Base-by-base conservation (phyloP, 371 early-diverging fungal genomes). In the Syncephalis fuscata region DNA sequence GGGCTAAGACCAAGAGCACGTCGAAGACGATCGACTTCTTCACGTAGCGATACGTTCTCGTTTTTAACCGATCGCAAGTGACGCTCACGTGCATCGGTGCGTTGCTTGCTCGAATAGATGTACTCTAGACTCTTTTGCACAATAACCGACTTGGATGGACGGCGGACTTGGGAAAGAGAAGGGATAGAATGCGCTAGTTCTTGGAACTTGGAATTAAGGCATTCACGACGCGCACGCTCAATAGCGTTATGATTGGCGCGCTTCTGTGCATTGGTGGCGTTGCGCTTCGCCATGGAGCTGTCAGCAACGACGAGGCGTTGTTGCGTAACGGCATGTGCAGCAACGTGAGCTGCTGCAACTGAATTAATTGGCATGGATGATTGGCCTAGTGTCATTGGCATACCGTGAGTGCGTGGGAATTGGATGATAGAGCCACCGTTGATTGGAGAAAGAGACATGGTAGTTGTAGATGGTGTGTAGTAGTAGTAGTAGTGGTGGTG, bases 231-330 rank as follows among this genome's bases (percentile, higher is more conserved):
- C 48, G 82, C 82, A 10, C 86, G 67, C 58, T 85, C 86, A 23
- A 82, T 67, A 11, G 83, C 83, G 54, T 85, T 85, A 58, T 85
- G 86, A 19, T 72, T 80, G 15, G 80, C 78, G 45, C 83, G 63
- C 61, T 65, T 65, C 67, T 80, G 74, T 11, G 71, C 72, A 49
- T 48, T 48, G 38, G 48, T 53, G n/a, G 49, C 48, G 19, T 44
- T 44, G 38, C 49, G 48, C 20, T 44, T 44, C 21, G 44, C 19
- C 11, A 14, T 44, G 44, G n/a, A 17, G n/a, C 22, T 20, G 22
- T 44, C 44, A 11, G 32, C 32, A 32, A 32, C 32, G 11, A 32
- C 32, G 7, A 32, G 4, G 11, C 32, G 32, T 32, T 32, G 32
- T 32, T 32, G 32, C 32, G 32, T 7, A 7, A 32, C 32, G 32